Conservation (phyloP, 176 grass and related monocot species). For the Triticum monococcum region DNA sequence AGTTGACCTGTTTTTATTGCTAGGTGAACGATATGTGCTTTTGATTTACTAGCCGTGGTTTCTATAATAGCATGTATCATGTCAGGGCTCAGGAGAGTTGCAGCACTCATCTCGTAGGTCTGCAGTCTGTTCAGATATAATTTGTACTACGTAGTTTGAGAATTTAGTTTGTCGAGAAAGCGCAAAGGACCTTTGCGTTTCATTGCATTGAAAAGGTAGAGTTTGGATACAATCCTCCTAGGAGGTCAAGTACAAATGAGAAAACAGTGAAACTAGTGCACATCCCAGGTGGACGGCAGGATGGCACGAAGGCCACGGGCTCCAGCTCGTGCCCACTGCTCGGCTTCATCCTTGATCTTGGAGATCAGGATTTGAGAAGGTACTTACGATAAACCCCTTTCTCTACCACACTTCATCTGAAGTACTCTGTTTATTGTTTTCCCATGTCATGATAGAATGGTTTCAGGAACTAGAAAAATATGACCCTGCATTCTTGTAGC, state of each 20-base stretch:
- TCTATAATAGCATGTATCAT: neutral
- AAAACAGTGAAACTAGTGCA: too few relatives aligned
- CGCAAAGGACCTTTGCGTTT: too few relatives aligned
- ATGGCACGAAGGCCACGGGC: too few relatives aligned
- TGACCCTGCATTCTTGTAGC: neutral
- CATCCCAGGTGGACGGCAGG: too few relatives aligned
- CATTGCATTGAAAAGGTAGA: too few relatives aligned
- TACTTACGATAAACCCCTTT: neutral
- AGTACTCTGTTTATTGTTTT: neutral
- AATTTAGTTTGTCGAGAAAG: too few relatives aligned
- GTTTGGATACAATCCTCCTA: too few relatives aligned
- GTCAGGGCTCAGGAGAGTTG: neutral
- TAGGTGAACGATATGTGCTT: neutral
- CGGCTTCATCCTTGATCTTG: too few relatives aligned
- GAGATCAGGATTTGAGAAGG: neutral
- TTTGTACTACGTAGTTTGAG: neutral
- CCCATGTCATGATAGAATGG: neutral
- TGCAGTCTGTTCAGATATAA: neutral
- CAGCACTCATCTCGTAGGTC: neutral
- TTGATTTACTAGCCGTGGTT: neutral
- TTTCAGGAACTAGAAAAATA: slow-evolving; percentile 3
- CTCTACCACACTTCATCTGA: neutral
- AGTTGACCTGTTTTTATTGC: neutral
- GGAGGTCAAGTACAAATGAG: too few relatives aligned
- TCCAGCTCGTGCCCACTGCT: too few relatives aligned